Conservation (phyloP, 2,329 filamentous ascomycete species). For the Neofusicoccum laricinum region DNA sequence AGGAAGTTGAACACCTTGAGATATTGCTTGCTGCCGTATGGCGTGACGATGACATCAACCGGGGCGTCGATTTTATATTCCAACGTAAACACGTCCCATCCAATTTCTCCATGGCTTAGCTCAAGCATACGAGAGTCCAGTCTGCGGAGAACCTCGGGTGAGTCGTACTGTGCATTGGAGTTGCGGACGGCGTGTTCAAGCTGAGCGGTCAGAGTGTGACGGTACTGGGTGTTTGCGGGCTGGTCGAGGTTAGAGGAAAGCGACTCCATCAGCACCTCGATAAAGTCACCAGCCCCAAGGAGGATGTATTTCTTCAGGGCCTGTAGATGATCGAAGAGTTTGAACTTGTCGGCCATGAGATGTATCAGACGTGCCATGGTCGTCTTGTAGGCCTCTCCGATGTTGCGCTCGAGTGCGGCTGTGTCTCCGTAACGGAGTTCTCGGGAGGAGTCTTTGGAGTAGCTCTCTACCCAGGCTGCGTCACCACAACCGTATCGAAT, state of each 20-base stretch:
- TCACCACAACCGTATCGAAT: conserved; percentile 95
- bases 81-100: conserved; percentile 98
- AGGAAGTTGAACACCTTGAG: conserved; percentile 99
- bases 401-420: conserved; percentile 83
- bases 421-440: conserved; percentile 92
- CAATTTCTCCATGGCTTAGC: conserved; percentile 92
- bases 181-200: conserved; percentile 95
- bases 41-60: conserved; percentile 93
- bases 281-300: conserved; percentile 94
- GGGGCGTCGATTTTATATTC: conserved; percentile 98
- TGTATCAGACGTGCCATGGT: conserved; percentile 94
- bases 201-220: conserved; percentile 95
- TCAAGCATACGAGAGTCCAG: conserved; percentile 98
- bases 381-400: conserved; percentile 95
- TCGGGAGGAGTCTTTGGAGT: conserved; percentile 89
- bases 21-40: conserved; percentile 93
- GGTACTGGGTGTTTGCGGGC: conserved; percentile 93
- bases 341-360: conserved; percentile 93
- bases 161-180: conserved; percentile 95
- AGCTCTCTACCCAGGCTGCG: conserved; percentile 90
- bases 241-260: conserved; percentile 88
- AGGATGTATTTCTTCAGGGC: conserved; percentile 94
- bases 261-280: conserved; percentile 94
- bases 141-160: conserved; percentile 82
- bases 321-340: conserved; percentile 85